phyloP scores from a whole-genome alignment of 2,329 filamentous ascomycete species.

The Talaromyces piceae region DNA sequence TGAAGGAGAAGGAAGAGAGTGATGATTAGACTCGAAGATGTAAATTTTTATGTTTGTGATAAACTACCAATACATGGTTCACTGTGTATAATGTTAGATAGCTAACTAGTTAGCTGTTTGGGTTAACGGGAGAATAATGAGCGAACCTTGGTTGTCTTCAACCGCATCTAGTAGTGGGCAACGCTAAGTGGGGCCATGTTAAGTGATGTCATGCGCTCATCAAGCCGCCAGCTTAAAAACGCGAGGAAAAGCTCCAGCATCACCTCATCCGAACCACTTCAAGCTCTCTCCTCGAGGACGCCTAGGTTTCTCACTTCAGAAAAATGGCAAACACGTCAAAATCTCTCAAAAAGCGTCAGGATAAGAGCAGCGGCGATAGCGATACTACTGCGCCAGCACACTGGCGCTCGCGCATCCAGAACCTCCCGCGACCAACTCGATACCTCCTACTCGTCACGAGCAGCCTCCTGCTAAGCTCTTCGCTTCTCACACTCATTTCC shows the following conservation, averaged over 20 bases:
- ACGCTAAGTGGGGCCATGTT: not conserved
- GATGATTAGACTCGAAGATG: conserved; percentile 18
- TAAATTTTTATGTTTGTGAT: not conserved
- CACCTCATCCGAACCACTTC: not conserved
- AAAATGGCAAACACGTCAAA: not conserved
- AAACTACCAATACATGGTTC: not conserved
- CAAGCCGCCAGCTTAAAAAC: not conserved
- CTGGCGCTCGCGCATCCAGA: not conserved
- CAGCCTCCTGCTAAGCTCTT: conserved; percentile 55
- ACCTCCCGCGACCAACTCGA: conserved; percentile 26
- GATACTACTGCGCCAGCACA: not conserved
- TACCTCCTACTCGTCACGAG: conserved; percentile 43
- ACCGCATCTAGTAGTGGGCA: too few relatives aligned
- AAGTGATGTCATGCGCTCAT: not conserved
- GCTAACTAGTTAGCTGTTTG: not conserved
- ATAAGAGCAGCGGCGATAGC: not conserved
- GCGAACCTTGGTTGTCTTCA: too few relatives aligned
- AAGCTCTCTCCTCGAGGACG: not conserved
- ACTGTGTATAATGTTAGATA: too few relatives aligned
- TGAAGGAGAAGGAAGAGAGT: conserved; percentile 31
- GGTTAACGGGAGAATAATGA: not conserved
- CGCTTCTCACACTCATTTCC: conserved; percentile 57
- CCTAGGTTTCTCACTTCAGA: not conserved
- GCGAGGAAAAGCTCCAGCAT: not conserved
- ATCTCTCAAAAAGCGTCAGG: not conserved